A percentile compares a stretch with the other conserved stretches of the same genome.
Conservation (phyloP, 345 rosid species). For the Cochlearia excelsa region DNA sequence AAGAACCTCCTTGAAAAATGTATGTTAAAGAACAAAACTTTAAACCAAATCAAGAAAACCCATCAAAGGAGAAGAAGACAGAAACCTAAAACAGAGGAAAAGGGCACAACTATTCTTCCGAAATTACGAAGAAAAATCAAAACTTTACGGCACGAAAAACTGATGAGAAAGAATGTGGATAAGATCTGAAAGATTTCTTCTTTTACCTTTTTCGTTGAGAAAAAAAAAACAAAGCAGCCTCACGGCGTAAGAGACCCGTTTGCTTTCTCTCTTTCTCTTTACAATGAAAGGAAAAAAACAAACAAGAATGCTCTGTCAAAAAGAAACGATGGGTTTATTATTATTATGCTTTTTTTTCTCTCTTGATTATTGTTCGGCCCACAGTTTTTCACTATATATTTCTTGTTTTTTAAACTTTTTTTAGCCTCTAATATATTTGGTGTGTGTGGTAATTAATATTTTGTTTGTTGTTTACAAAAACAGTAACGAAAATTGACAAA, state of each 20-base stretch:
- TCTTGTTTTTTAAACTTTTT: not conserved
- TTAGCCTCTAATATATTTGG: too few relatives aligned
- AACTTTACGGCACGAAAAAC: not conserved
- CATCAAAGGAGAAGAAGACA: constrained; percentile 1
- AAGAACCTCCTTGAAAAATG: constrained; percentile 11
- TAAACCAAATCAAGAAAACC: constrained; percentile 9
- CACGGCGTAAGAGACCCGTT: constrained; percentile 28
- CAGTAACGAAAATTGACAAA: too few relatives aligned
- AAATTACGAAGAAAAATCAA: constrained; percentile 6
- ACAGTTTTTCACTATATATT: constrained; percentile 10
- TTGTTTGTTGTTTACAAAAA: too few relatives aligned
- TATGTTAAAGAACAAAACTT: constrained; percentile 18
- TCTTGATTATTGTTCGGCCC: constrained; percentile 31
- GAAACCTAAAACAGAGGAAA: constrained; percentile 13
- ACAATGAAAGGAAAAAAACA: not conserved
- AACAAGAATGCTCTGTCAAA: constrained; percentile 31
- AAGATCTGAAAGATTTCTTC: constrained; percentile 6
- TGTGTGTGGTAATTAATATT: too few relatives aligned
- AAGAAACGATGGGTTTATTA: constrained; percentile 21
- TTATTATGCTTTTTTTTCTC: constrained; percentile 12
- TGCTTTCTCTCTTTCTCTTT: not conserved
- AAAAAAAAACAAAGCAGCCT: constrained; percentile 10
- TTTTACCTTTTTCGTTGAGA: constrained; percentile 12
- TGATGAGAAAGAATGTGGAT: not conserved
- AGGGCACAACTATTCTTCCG: constrained; percentile 24